Base-by-base conservation (phyloP, 768 basidiomycete species). In the Xerocomus brunneocitrinus region DNA sequence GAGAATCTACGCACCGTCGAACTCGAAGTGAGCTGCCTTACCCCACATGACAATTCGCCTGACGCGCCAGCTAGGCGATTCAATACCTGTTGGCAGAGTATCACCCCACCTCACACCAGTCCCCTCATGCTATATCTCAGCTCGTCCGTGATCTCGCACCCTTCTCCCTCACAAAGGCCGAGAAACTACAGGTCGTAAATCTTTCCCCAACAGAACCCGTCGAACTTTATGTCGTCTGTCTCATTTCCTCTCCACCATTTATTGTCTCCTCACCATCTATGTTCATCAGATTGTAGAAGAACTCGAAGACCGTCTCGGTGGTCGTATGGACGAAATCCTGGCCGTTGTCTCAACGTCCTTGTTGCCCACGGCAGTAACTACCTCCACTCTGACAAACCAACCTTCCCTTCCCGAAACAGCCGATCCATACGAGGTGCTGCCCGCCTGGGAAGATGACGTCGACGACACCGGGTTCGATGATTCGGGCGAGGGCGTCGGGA, bases 171-270 rank as follows among this genome's bases (percentile, higher is more conserved):
- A 95, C 93, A 1, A 97, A 95, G 62, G 83, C 88, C 3, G 95
- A 98, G 75, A 93, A 94, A 64, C 76, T 97, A 3, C 91, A 95
- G 63, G 78, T 97, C 34, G 85, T 91, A n/a, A 97, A 98, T 63
- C 77, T 95, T 5, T 87, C 85, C 1, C 95, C 95, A 2, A 85
- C 82, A 7, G 78, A 83, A 44, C 75, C 84, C 0, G 91, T 95
- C 25, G 91, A 94, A 66, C 81, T 97, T 25, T 95, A 97, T 63
- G 87, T 91, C 52, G 93, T 95, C 58, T 43, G 91, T 79, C 28
- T 34, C 48, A 24, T 31, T 30, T n/a, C 14, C 31, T 19, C 1
- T 7, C 46, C 10, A 8, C 46, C 8, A 4, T 36, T 3, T 1
- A 3, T 30, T 45, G 3, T 43, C 16, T 43, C 30, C 51, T 50